Evolutionary conservation across 2,329 filamentous ascomycete genomes (phyloP).

Genomic region (Thermomyces lanuginosus): DNA sequence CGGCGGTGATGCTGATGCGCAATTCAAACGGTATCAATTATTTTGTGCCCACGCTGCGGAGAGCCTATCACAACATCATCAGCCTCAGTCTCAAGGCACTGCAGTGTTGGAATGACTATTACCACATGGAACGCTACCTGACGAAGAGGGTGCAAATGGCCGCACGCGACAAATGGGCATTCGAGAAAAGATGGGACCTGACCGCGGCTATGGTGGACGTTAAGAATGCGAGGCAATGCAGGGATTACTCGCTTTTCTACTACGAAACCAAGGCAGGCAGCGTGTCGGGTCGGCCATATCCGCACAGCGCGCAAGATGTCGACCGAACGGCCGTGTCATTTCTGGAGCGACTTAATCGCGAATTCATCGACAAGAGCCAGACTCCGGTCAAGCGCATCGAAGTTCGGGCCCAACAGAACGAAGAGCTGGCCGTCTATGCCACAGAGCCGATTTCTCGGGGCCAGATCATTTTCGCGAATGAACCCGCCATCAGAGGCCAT

Average conservation of each 20-base stretch:
- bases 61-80: slow-evolving; percentile 15
- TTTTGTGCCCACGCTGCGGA: slow-evolving; percentile 16
- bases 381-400: slow-evolving; percentile 8
- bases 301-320: slow-evolving; percentile 14
- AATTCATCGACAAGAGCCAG: slow-evolving; percentile 9
- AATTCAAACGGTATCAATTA: slow-evolving; percentile 12
- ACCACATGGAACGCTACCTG: slow-evolving; percentile 9
- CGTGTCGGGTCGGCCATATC: slow-evolving; percentile 11
- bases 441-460: slow-evolving; percentile 11
- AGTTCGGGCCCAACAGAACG: slow-evolving; percentile 3
- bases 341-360: slow-evolving; percentile 10
- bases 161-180: slow-evolving; percentile 11
- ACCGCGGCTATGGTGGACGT: slow-evolving; percentile 2
- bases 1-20: slow-evolving; percentile 10
- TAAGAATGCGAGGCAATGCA: not conserved
- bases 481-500: slow-evolving; percentile 21
- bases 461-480: slow-evolving; percentile 16
- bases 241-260: slow-evolving; percentile 9
- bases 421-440: slow-evolving; percentile 16
- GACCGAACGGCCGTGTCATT: slow-evolving; percentile 8
- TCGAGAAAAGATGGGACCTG: slow-evolving; percentile 8
- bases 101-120: slow-evolving; percentile 17
- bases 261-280: slow-evolving; percentile 13
- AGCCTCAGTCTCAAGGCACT: slow-evolving; percentile 16
- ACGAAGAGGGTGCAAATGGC: slow-evolving; percentile 8